Base-by-base conservation (phyloP, 208 protist genomes). In the Trypanosoma boissoni region DNA sequence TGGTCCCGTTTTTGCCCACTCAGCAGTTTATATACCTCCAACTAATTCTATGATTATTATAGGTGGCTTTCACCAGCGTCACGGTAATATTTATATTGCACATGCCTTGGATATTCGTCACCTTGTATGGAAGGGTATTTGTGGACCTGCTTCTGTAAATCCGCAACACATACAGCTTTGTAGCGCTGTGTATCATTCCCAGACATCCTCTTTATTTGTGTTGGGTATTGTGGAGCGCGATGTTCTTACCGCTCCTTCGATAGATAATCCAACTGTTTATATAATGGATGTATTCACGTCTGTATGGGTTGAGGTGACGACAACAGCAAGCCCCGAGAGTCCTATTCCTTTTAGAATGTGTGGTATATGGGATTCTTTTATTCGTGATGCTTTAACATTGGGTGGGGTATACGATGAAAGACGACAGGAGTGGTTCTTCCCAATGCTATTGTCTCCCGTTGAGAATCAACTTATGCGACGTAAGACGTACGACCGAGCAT, bases 1-100 rank as follows among this genome's bases (percentile, higher is more conserved):
- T 7, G 88, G 88, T 6, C 78, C 85, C 16, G 62, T 91, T 12
- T 95, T 95, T 50, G 76, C 88, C 3, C 88, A 95, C 71, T 60
- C 64, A 20, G 86, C 87, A 26, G 74, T 92, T 0, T 79, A 88
- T 58, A 60, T 92, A 14, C 72, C 85, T 2, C 49, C 75, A 2
- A 77, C 68, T 16, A 55, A 85, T 14, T 71, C 58, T 54, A 88
- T 95, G 74, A 52, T 88, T 21, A 69, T 95, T 36, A 52, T 95
- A n/a, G 88, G 88, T 45, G 88, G 88, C 27, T 80, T 92, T 56
- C 88, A 95, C 51, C 83, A 91, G 37, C 76, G 83, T 39, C 72
- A 88, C 68, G 76, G 90, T 61, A 92, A 92, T 63, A 83, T 70
- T 55, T 87, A 88, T 55, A 27, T 95, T 16, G 88, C 80, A 1